Percentiles rank a stretch among this genome's conserved stretches.
Evolutionary conservation across 2,329 filamentous ascomycete species (phyloP).

Genomic region (Trematosphaeria pertusa): DNA sequence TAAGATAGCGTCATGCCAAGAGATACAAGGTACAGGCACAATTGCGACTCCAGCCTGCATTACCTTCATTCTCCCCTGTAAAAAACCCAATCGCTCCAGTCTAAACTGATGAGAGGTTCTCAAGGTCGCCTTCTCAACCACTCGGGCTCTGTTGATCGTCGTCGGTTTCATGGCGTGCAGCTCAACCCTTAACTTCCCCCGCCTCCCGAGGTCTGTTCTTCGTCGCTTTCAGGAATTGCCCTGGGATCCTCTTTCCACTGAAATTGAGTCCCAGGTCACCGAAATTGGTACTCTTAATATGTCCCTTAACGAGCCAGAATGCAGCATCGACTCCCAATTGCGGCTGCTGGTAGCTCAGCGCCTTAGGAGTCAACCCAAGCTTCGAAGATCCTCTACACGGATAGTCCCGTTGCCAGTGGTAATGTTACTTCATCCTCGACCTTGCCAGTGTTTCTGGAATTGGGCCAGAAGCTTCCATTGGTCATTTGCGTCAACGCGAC

Average conservation of each 20-base stretch:
- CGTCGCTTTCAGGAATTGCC: too few species aligned
- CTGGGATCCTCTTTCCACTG: too few species aligned
- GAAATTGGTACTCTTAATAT: too few species aligned
- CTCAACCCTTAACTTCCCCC: too few species aligned
- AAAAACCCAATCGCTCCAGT: too few species aligned
- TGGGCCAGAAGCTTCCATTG: neutral
- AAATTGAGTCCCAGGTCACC: too few species aligned
- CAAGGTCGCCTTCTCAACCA: neutral
- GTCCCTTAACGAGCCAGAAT: too few species aligned
- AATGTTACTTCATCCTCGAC: neutral
- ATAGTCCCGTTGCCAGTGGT: neutral
- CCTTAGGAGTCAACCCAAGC: too few species aligned
- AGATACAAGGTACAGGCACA: conserved; percentile 16
- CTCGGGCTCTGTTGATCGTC: neutral
- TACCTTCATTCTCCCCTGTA: neutral
- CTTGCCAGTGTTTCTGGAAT: neutral
- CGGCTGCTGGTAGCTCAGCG: too few species aligned
- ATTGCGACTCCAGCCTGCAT: neutral
- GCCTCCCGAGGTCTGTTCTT: too few species aligned
- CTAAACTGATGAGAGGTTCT: neutral
- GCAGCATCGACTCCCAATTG: too few species aligned
- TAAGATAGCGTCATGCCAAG: conserved; percentile 17
- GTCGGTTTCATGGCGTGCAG: neutral
- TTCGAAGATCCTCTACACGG: too few species aligned
- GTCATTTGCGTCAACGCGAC: conserved; percentile 16